These are phyloP conservation scores for Euphorbia schlechtendalii DNA, from an alignment of 441 rosid species.

Conservation along the genomic window DNA sequence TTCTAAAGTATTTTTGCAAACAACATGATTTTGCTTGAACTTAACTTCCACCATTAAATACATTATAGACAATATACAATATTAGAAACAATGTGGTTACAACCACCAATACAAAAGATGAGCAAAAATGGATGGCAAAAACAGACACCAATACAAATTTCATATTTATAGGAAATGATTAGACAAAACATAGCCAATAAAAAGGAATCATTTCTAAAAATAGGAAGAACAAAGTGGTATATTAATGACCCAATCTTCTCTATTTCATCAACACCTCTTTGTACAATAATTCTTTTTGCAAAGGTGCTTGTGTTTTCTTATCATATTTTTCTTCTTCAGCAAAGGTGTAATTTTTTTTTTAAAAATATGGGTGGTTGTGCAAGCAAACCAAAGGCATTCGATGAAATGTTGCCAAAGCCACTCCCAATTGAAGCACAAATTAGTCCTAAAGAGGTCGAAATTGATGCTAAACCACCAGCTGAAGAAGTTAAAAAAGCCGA, in stretches of 20 bases:
- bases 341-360: no score
- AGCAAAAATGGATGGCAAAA: no score
- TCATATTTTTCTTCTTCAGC: background rate
- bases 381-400: background rate
- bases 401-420: background rate
- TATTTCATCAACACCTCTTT: background rate
- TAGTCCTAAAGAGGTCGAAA: background rate
- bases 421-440: background rate
- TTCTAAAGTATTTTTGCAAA: no score
- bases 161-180: background rate
- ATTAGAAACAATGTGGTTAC: no score
- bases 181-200: background rate
- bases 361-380: constrained; percentile 1
- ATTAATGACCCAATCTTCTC: background rate
- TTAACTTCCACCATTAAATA: no score
- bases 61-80: no score
- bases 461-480: background rate
- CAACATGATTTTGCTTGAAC: no score
- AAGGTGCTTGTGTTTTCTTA: background rate
- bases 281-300: background rate
- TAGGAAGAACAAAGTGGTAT: background rate
- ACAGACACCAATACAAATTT: background rate
- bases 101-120: no score
- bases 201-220: background rate
- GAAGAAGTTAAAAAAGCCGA: background rate